Evolutionary conservation across 2,329 filamentous ascomycete genomes (phyloP).

Genomic region (Ophiocordyceps sinensis): DNA sequence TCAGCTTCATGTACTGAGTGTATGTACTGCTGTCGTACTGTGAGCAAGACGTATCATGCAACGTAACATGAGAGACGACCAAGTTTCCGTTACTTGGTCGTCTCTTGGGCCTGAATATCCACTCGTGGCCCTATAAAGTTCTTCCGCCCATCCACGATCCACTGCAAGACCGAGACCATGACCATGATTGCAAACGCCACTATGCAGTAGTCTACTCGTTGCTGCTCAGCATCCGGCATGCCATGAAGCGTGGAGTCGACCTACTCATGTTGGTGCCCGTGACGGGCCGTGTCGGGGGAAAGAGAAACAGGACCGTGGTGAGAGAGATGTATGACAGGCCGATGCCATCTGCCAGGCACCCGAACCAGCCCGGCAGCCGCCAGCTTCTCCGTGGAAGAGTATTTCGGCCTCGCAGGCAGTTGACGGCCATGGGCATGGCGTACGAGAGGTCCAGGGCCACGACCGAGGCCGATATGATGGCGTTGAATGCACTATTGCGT

Average conservation of each 20-base stretch:
- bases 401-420: slow-evolving; percentile 47
- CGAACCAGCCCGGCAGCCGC: slow-evolving; percentile 17
- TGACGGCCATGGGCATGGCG: slow-evolving; percentile 58
- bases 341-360: slow-evolving; percentile 19
- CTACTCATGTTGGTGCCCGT: slow-evolving; percentile 50
- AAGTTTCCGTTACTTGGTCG: too few species aligned
- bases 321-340: slow-evolving; percentile 50
- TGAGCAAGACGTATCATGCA: too few species aligned
- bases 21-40: too few species aligned
- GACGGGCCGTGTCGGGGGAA: slow-evolving; percentile 51
- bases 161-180: slow-evolving; percentile 24
- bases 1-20: too few species aligned
- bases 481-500: slow-evolving; percentile 44
- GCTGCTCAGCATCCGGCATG: not conserved
- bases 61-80: too few species aligned
- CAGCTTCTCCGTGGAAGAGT: slow-evolving; percentile 41
- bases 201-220: slow-evolving; percentile 22
- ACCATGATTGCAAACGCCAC: slow-evolving; percentile 31
- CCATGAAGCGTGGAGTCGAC: not conserved
- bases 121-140: slow-evolving; percentile 22
- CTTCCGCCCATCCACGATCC: slow-evolving; percentile 31
- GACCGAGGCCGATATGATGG: slow-evolving; percentile 56
- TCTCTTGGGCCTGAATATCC: slow-evolving; percentile 3
- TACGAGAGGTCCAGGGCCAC: slow-evolving; percentile 61
- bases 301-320: slow-evolving; percentile 58